Evolutionary conservation across 352 stramenopile genomes (phyloP).

Genomic region (Phytopythium aichiense): DNA sequence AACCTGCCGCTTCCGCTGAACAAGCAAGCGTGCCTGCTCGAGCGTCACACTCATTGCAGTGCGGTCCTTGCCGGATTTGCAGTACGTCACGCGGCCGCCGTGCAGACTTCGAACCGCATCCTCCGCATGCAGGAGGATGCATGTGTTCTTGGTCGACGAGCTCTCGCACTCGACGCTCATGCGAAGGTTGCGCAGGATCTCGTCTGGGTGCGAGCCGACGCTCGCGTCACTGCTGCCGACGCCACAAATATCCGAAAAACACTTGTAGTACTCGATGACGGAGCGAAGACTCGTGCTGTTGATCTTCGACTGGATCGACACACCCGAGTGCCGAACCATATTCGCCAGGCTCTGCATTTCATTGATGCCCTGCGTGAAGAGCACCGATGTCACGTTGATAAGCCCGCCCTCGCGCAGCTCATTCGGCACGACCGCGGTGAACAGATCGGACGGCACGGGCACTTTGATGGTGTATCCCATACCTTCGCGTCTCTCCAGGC

Average conservation of each 20-base stretch:
- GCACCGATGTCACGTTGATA: slow-evolving; percentile 70
- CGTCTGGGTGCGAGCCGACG: slow-evolving; percentile 58
- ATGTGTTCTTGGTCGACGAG: slow-evolving; percentile 82
- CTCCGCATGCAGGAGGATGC: slow-evolving; percentile 76
- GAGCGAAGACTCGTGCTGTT: slow-evolving; percentile 73
- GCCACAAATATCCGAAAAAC: slow-evolving; percentile 35
- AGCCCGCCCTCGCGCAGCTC: slow-evolving; percentile 44
- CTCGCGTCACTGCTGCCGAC: slow-evolving; percentile 39
- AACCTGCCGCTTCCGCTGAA: slow-evolving; percentile 70
- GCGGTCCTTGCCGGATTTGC: slow-evolving; percentile 97
- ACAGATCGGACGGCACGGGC: slow-evolving; percentile 34
- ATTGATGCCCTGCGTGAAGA: slow-evolving; percentile 92
- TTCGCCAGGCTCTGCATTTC: slow-evolving; percentile 93
- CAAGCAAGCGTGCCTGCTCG: slow-evolving; percentile 90
- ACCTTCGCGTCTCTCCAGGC: slow-evolving; percentile 58
- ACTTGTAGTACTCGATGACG: slow-evolving; percentile 77
- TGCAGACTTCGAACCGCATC: slow-evolving; percentile 89
- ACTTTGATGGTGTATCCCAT: slow-evolving; percentile 70
- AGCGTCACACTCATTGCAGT: slow-evolving; percentile 97
- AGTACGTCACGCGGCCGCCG: slow-evolving; percentile 93
- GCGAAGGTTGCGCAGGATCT: slow-evolving; percentile 64
- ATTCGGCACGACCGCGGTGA: slow-evolving; percentile 39
- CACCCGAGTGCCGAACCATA: slow-evolving; percentile 72
- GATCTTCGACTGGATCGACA: slow-evolving; percentile 82
- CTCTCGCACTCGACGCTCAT: slow-evolving; percentile 68